Base-by-base conservation (phyloP, 2,329 filamentous ascomycete species). In the Alternaria infectoria region DNA sequence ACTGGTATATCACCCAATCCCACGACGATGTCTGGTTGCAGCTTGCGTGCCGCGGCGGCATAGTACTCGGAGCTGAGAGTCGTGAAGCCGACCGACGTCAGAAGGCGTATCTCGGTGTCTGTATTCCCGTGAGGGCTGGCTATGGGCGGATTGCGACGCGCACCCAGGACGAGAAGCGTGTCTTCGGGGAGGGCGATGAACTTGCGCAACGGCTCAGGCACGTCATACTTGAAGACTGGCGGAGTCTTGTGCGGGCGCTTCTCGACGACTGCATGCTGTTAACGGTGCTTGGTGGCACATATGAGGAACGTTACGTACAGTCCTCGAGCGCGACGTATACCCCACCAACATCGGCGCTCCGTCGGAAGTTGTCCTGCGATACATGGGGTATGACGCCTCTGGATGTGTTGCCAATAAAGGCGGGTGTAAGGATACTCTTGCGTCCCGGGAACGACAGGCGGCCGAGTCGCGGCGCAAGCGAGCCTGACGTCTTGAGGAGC, bases 241-340 rank as follows among this genome's bases (percentile, higher is more conserved):
- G 83, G 84, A 55, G 80, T 80, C 65, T 84, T 80, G 46, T 77
- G 69, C 30, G 82, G 81, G 61, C 81, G 81, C 77, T 86, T 89
- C 80, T 90, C 89, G 77, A 91, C 83, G 81, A 90, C 89, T 91
- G 79, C 72, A 67, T 65, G 54, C 46, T 47, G 66, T 86, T 76
- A 85, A 83, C 75, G 51, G 63, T 58, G 36, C 36, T 17, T 17
- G 36, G 36, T 40, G 36, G 36, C n/a, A 40, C 9, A 40, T 17
- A 40, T 17, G 58, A 55, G 50, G 32, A 36, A 6, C 9, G 36
- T 6, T 57, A 80, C 91, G 81, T 85, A 97, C 96, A 98, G 80
- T 99, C 96, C 84, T 99, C 96, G 26, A 98, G 83, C 1, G 91
- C 92, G 74, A 96, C 84, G 77, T 97, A 97, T 4, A 92, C 85